phyloP scores from a whole-genome alignment of 495 filamentous ascomycete species.

The Annulohypoxylon moriforme region DNA sequence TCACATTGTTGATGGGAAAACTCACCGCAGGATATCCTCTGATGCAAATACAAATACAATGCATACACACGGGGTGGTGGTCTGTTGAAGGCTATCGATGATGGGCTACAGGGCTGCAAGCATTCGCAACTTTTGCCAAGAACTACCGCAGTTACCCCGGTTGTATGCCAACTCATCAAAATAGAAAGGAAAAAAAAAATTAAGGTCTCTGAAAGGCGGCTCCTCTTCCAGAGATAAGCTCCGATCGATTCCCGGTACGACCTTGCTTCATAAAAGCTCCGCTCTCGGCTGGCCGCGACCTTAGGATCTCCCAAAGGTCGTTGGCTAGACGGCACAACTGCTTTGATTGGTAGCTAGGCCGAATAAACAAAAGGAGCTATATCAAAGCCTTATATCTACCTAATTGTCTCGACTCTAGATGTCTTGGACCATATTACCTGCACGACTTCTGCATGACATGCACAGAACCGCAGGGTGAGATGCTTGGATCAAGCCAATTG shows the following conservation, averaged over 20 bases:
- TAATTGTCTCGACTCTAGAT: conserved; percentile 38
- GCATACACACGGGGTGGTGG: conserved; percentile 19
- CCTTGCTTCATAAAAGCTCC: conserved; percentile 37
- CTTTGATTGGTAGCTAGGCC: conserved; percentile 33
- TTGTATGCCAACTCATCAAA: conserved; percentile 43
- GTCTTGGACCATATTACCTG: conserved; percentile 37
- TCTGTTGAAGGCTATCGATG: conserved; percentile 31
- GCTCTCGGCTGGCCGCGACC: conserved; percentile 40
- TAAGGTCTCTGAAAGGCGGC: conserved; percentile 16
- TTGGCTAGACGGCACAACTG: conserved; percentile 11
- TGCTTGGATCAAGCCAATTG: conserved; percentile 40
- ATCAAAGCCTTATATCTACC: conserved; percentile 45
- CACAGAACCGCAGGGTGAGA: conserved; percentile 40
- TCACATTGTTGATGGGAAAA: conserved; percentile 14
- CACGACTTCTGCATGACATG: conserved; percentile 46
- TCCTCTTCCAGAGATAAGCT: conserved; percentile 33
- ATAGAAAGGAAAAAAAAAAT: conserved; percentile 1
- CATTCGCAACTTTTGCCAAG: conserved; percentile 35
- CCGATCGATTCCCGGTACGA: conserved; percentile 43
- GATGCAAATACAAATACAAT: conserved; percentile 12
- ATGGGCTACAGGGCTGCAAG: conserved; percentile 18
- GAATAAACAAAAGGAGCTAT: conserved; percentile 38
- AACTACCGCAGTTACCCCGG: conserved; percentile 31
- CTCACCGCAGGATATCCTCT: conserved; percentile 7
- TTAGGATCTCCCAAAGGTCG: conserved; percentile 16